Percentiles rank a stretch among this genome's conserved stretches.
Evolutionary conservation across 352 stramenopile species (phyloP).

Genomic region (Globisporangium emineosum): DNA sequence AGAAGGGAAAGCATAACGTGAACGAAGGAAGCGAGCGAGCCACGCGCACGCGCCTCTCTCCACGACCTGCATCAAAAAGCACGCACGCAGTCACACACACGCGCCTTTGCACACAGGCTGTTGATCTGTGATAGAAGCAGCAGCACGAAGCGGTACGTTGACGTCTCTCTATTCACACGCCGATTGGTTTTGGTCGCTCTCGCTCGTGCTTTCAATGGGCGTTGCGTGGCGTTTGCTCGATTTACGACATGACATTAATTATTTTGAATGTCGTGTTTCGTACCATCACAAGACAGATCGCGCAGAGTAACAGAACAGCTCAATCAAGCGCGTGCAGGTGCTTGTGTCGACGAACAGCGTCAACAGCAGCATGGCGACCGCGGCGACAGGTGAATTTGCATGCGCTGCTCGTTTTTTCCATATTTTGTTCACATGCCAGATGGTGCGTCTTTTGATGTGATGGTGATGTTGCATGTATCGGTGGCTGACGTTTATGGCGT

Average conservation of each 20-base stretch:
- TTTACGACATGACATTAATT: not conserved
- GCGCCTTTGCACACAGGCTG: not conserved
- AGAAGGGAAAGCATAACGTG: slow-evolving; percentile 3
- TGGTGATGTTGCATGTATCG: not conserved
- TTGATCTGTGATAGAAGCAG: not conserved
- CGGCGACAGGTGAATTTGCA: slow-evolving; percentile 3
- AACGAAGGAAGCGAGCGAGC: slow-evolving; percentile 7
- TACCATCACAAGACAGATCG: too few species aligned
- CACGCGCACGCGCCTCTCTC: slow-evolving; percentile 8
- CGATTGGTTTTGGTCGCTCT: not conserved
- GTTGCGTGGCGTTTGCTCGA: not conserved
- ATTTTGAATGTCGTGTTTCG: too few species aligned
- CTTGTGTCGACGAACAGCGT: not conserved
- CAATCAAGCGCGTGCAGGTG: not conserved
- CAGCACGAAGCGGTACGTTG: slow-evolving; percentile 3
- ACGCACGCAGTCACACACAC: not conserved
- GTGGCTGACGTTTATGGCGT: slow-evolving; percentile 2
- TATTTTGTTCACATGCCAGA: slow-evolving; percentile 5
- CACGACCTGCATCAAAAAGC: not conserved
- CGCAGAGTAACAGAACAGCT: not conserved
- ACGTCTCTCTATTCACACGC: not conserved
- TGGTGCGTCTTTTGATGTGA: not conserved
- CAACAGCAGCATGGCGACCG: slow-evolving; percentile 6
- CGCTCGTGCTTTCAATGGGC: not conserved
- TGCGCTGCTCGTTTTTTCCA: slow-evolving; percentile 5